Percentiles rank a stretch among this genome's conserved stretches.
Evolutionary conservation across 352 stramenopile genomes (phyloP).

Genomic region (Globisporangium recalcitrans): DNA sequence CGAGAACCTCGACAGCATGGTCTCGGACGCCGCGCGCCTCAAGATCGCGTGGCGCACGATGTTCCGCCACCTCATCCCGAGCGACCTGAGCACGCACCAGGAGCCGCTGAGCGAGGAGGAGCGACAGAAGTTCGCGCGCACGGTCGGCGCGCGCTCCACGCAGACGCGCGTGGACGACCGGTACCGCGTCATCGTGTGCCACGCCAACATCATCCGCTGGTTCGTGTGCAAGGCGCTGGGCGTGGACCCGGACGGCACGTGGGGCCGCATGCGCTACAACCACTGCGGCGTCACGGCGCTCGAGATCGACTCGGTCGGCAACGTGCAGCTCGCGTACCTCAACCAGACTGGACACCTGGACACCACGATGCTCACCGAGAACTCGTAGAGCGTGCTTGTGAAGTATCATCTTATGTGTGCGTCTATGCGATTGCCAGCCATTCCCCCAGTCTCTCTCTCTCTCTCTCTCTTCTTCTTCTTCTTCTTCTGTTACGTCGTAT

Average conservation of each 20-base stretch:
- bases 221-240: conserved; percentile 65
- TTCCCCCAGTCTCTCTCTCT: background rate
- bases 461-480: background rate
- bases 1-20: conserved; percentile 75
- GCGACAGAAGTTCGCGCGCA: conserved; percentile 22
- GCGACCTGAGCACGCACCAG: conserved; percentile 35
- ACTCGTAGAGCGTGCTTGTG: conserved; percentile 18
- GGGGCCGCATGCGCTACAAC: conserved; percentile 70
- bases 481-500: background rate
- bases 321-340: conserved; percentile 59
- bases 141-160: conserved; percentile 27
- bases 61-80: conserved; percentile 64
- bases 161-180: conserved; percentile 31
- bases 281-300: conserved; percentile 57
- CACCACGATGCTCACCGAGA: conserved; percentile 55
- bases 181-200: conserved; percentile 59
- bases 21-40: conserved; percentile 55
- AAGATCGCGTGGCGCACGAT: conserved; percentile 58
- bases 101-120: conserved; percentile 24
- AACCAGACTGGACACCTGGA: conserved; percentile 59
- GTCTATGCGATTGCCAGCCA: background rate
- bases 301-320: conserved; percentile 64
- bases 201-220: conserved; percentile 73
- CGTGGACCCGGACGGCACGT: conserved; percentile 55
- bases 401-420: background rate